Evolutionary conservation across 2,329 filamentous ascomycete species (phyloP).

Genomic region (Talaromyces amestolkiae): DNA sequence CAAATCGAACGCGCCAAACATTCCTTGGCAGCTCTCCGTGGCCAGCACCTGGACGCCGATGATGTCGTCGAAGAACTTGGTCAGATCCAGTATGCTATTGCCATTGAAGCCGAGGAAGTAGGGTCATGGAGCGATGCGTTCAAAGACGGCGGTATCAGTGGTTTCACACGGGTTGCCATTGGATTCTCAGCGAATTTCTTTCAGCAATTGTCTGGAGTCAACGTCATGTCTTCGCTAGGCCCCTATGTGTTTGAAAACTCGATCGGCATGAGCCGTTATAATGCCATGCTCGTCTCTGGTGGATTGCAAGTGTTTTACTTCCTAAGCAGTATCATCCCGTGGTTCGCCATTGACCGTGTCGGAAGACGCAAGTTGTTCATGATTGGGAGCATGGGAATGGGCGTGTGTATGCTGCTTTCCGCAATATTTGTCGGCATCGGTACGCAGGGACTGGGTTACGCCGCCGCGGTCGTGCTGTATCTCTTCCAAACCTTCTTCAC

Average conservation of each 20-base stretch:
- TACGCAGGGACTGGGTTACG: slow-evolving; percentile 30
- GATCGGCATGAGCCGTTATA: slow-evolving; percentile 33
- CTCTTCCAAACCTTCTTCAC: slow-evolving; percentile 68
- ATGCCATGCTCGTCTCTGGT: slow-evolving; percentile 43
- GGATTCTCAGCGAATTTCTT: slow-evolving; percentile 30
- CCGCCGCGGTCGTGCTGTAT: slow-evolving; percentile 61
- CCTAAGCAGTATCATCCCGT: slow-evolving; percentile 32
- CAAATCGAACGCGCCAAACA: slow-evolving; percentile 22
- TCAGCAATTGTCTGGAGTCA: slow-evolving; percentile 45
- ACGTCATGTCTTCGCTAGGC: slow-evolving; percentile 43
- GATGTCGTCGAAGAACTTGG: slow-evolving; percentile 27
- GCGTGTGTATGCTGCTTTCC: slow-evolving; percentile 35
- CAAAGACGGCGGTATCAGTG: slow-evolving; percentile 25
- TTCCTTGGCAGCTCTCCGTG: slow-evolving; percentile 23
- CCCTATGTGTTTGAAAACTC: slow-evolving; percentile 43
- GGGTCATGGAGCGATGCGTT: slow-evolving; percentile 22
- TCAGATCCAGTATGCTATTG: slow-evolving; percentile 47
- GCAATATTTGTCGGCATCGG: slow-evolving; percentile 39
- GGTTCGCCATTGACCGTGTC: slow-evolving; percentile 32
- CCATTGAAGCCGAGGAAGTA: slow-evolving; percentile 34
- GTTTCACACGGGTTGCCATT: slow-evolving; percentile 26
- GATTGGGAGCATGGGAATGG: slow-evolving; percentile 16
- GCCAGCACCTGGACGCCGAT: slow-evolving; percentile 51
- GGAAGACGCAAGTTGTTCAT: slow-evolving; percentile 19
- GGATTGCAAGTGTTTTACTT: slow-evolving; percentile 41